Evolutionary conservation across 768 basidiomycete genomes (phyloP).

Genomic region (Auricularia cornea): DNA sequence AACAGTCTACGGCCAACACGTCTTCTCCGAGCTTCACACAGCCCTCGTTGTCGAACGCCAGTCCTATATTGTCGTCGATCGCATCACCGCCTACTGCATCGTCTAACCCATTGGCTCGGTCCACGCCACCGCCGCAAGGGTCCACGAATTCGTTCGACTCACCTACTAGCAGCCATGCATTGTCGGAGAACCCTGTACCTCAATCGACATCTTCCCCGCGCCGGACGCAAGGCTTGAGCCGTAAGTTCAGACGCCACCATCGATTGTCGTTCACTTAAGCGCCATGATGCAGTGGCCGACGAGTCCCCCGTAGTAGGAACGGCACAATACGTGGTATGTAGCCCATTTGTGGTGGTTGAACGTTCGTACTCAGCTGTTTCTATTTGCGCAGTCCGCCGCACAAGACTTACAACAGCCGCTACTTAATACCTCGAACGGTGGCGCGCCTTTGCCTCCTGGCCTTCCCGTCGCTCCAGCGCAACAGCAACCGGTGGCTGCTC

Average conservation of each 20-base stretch:
- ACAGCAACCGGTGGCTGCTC: neutral
- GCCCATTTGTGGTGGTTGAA: neutral
- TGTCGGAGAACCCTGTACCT: constrained; percentile 47
- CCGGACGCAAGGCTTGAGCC: constrained; percentile 15
- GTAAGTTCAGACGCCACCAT: neutral
- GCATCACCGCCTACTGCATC: constrained; percentile 53
- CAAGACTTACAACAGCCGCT: neutral
- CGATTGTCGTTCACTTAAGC: neutral
- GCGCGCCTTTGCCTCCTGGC: neutral
- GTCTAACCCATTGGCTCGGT: constrained; percentile 9
- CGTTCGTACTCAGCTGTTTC: no score
- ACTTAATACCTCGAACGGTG: neutral
- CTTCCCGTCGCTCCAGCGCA: neutral
- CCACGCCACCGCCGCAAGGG: constrained; percentile 10
- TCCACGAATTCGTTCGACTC: constrained; percentile 49
- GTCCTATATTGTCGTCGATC: constrained; percentile 64
- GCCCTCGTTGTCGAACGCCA: constrained; percentile 54
- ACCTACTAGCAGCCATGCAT: constrained; percentile 49
- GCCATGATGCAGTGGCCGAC: neutral
- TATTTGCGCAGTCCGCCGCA: no score
- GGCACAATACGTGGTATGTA: neutral
- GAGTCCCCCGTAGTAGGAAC: neutral
- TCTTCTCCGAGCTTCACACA: constrained; percentile 84
- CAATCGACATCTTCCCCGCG: constrained; percentile 53
- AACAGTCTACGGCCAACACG: constrained; percentile 30